These are phyloP conservation scores for Paramyrothecium roridum DNA, from an alignment of 2,329 filamentous ascomycete species.

Conservation along the genomic window DNA sequence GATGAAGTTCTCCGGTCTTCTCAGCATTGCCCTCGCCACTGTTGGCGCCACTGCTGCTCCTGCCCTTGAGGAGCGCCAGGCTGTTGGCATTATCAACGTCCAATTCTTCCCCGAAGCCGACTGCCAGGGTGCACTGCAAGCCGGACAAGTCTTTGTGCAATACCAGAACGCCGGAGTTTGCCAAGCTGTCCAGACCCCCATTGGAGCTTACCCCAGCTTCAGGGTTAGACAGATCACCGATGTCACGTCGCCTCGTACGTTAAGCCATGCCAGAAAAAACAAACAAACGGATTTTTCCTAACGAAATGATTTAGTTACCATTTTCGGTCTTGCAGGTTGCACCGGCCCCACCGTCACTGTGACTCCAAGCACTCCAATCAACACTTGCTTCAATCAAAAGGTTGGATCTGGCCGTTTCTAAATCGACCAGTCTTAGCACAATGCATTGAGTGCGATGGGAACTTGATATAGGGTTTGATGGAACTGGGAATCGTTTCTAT, in stretches of 20 bases:
- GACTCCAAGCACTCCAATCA: too few species aligned
- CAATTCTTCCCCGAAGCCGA: neutral
- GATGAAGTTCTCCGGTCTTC: neutral
- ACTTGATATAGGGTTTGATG: too few species aligned
- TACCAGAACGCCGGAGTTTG: neutral
- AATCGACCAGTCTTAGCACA: too few species aligned
- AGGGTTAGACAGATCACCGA: neutral
- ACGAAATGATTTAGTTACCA: too few species aligned
- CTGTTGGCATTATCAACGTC: neutral
- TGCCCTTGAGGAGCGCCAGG: neutral
- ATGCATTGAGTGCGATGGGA: too few species aligned
- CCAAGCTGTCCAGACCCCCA: neutral
- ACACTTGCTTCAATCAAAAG: too few species aligned
- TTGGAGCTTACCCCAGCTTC: neutral
- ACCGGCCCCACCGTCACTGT: too few species aligned
- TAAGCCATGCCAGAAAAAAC: neutral
- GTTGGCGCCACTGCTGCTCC: neutral
- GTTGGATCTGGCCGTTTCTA: too few species aligned
- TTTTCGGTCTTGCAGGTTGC: too few species aligned
- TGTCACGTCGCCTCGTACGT: neutral
- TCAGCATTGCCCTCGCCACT: neutral
- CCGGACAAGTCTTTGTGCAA: neutral
- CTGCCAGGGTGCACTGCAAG: neutral
- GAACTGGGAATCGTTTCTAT: too few species aligned
- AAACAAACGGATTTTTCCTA: too few species aligned